A percentile compares a stretch with the other conserved stretches of the same genome.
These are phyloP conservation scores for Magnolia officinalis DNA, from an alignment of 164 flowering plant genomes.

Conservation along the genomic window DNA sequence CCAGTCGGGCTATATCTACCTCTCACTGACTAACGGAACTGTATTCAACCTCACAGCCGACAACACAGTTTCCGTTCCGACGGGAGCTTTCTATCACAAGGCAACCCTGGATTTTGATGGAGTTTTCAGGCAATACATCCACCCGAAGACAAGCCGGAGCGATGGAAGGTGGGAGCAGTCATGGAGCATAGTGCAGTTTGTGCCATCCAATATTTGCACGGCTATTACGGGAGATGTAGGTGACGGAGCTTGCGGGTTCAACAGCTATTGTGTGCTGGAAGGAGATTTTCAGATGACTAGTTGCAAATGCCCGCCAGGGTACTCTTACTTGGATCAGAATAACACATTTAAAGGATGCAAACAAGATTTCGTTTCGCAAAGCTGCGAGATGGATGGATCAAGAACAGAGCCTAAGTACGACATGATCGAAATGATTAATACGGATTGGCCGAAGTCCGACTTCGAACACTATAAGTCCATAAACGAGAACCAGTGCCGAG, in stretches of 20 bases:
- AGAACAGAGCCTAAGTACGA: background rate
- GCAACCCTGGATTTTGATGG: slow-evolving; percentile 45
- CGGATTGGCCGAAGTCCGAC: slow-evolving; percentile 45
- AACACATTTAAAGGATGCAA: background rate
- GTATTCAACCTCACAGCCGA: slow-evolving; percentile 20
- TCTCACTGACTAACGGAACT: slow-evolving; percentile 9
- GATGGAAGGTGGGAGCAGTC: background rate
- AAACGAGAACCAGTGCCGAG: slow-evolving; percentile 33
- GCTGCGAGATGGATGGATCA: background rate
- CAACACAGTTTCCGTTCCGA: background rate
- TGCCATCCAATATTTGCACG: slow-evolving; percentile 8
- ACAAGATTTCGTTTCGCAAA: slow-evolving; percentile 1
- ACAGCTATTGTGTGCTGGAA: slow-evolving; percentile 36
- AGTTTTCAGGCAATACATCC: slow-evolving; percentile 28
- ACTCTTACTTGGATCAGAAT: slow-evolving; percentile 3
- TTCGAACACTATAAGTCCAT: slow-evolving; percentile 13
- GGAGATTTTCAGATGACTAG: slow-evolving; percentile 13
- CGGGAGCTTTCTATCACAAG: slow-evolving; percentile 26
- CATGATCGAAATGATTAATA: slow-evolving; percentile 9
- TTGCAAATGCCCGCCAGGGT: slow-evolving; percentile 39
- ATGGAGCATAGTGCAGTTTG: background rate
- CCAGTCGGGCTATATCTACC: slow-evolving; percentile 27
- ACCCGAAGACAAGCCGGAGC: slow-evolving; percentile 18
- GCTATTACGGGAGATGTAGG: background rate
- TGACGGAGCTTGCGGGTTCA: slow-evolving; percentile 44